phyloP scores from a whole-genome alignment of 2,329 filamentous ascomycete species.

The Phialocephala subalpina region DNA sequence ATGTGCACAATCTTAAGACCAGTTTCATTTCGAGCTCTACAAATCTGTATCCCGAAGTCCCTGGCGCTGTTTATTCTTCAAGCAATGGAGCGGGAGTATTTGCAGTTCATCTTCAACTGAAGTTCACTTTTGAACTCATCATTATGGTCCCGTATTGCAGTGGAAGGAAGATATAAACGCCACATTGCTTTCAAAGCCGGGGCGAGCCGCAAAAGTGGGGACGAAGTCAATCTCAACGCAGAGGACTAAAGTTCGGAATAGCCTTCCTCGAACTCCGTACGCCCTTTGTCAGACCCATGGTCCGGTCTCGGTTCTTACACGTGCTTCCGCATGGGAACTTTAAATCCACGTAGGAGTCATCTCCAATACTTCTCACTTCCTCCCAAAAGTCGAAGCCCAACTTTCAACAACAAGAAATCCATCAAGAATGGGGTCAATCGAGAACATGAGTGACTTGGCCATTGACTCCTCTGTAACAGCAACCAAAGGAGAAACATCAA shows the following conservation, averaged over 20 bases:
- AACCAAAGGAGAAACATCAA: neutral
- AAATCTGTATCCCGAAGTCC: no score
- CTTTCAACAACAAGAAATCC: neutral
- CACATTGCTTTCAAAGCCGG: no score
- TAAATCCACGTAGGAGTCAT: neutral
- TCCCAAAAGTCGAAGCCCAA: neutral
- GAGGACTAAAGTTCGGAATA: neutral
- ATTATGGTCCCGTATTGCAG: no score
- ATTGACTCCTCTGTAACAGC: neutral
- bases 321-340: neutral
- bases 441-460: neutral
- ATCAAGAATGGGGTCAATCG: constrained; percentile 4
- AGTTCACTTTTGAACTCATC: no score
- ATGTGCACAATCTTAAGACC: no score
- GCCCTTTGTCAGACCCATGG: neutral
- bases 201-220: constrained; percentile 1
- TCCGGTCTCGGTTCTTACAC: neutral
- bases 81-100: no score
- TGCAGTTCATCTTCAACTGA: no score
- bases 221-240: neutral
- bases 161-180: neutral
- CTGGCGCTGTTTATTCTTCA: no score
- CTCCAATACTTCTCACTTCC: neutral
- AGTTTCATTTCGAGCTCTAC: no score
- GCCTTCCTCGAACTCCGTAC: neutral